A percentile compares a stretch with the other conserved stretches of the same genome.
phyloP scores from a whole-genome alignment of 1,139 yeast species.

The Williopsis jadinii region DNA sequence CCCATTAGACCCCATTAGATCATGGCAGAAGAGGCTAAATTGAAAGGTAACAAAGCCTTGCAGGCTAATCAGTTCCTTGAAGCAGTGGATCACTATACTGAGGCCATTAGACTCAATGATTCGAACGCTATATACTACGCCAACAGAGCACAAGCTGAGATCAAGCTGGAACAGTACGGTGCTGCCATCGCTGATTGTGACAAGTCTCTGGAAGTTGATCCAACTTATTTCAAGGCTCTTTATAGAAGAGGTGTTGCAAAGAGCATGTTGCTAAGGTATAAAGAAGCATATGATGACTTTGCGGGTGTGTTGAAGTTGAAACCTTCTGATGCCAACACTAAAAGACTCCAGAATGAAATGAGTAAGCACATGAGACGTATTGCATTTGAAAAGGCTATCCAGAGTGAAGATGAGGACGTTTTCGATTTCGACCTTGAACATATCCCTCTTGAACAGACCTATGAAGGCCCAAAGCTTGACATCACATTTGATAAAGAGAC shows the following conservation, averaged over 20 bases:
- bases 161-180: constrained; percentile 83
- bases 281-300: constrained; percentile 68
- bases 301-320: constrained; percentile 52
- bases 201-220: constrained; percentile 60
- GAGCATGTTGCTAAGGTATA: constrained; percentile 70
- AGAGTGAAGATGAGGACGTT: constrained; percentile 50
- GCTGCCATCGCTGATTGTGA: constrained; percentile 75
- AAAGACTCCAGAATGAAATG: constrained; percentile 57
- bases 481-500: constrained; percentile 15
- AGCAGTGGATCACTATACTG: constrained; percentile 66
- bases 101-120: constrained; percentile 68
- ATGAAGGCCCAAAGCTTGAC: constrained; percentile 55
- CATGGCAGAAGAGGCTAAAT: constrained; percentile 38
- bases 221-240: constrained; percentile 65
- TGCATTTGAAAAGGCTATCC: constrained; percentile 85
- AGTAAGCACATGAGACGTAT: constrained; percentile 60
- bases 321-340: constrained; percentile 68
- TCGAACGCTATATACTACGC: constrained; percentile 71
- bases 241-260: constrained; percentile 78
- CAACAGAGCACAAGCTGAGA: constrained; percentile 86
- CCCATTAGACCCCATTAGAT: too few species aligned
- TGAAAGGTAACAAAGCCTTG: constrained; percentile 67
- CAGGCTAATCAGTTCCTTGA: constrained; percentile 54
- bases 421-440: constrained; percentile 35
- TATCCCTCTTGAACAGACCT: constrained; percentile 51